phyloP scores from a whole-genome alignment of 2,329 filamentous ascomycete species.

The Dothistroma septosporum region DNA sequence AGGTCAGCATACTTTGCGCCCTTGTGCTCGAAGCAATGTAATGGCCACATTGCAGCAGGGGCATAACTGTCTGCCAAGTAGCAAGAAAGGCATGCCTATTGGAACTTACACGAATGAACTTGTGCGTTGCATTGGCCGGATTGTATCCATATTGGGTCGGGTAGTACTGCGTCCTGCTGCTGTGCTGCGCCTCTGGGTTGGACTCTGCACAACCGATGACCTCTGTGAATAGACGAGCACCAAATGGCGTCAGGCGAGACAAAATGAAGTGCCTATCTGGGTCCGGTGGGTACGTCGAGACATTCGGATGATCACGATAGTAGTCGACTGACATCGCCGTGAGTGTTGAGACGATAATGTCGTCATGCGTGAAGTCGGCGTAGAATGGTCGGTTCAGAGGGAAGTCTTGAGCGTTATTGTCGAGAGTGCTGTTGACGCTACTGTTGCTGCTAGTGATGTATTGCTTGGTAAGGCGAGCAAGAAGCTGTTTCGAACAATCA shows the following conservation, averaged over 20 bases:
- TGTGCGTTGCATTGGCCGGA: slow-evolving; percentile 39
- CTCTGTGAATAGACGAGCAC: slow-evolving; percentile 53
- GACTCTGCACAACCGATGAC: slow-evolving; percentile 49
- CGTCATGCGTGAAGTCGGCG: slow-evolving; percentile 53
- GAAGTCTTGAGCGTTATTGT: slow-evolving; percentile 45
- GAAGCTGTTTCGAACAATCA: slow-evolving; percentile 30
- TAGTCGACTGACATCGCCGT: slow-evolving; percentile 54
- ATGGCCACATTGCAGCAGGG: neutral
- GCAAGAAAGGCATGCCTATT: neutral
- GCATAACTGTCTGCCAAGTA: neutral
- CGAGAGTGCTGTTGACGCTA: slow-evolving; percentile 50
- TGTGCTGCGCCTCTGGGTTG: slow-evolving; percentile 40
- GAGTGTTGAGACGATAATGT: slow-evolving; percentile 49
- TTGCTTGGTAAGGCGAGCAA: slow-evolving; percentile 47
- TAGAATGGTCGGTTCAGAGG: slow-evolving; percentile 49
- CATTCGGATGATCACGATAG: slow-evolving; percentile 46
- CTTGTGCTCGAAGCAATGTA: neutral
- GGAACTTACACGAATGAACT: slow-evolving; percentile 41
- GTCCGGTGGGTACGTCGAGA: slow-evolving; percentile 43
- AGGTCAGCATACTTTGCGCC: neutral
- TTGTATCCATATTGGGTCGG: slow-evolving; percentile 46
- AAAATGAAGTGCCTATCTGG: slow-evolving; percentile 48
- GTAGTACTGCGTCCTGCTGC: slow-evolving; percentile 41
- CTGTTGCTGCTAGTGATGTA: slow-evolving; percentile 48
- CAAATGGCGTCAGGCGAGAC: slow-evolving; percentile 53